phyloP scores from a whole-genome alignment of 179 eudicot species.

The Actinidia chinensis region DNA sequence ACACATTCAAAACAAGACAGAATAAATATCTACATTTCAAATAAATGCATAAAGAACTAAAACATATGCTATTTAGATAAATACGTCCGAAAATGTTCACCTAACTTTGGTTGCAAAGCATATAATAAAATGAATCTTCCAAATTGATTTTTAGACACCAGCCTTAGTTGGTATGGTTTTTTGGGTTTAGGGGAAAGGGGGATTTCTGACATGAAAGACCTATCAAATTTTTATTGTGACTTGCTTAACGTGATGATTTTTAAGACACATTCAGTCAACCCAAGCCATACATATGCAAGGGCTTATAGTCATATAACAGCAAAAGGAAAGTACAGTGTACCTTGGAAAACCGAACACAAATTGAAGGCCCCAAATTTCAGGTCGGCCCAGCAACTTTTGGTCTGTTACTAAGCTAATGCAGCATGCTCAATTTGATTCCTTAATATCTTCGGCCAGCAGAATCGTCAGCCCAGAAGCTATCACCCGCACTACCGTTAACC shows the following conservation, averaged over 20 bases:
- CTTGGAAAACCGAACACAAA: slow-evolving; percentile 85
- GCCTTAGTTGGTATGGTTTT: too few relatives aligned
- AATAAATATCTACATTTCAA: too few relatives aligned
- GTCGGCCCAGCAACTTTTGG: slow-evolving; percentile 80
- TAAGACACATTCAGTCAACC: not conserved
- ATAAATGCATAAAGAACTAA: too few relatives aligned
- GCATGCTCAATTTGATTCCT: slow-evolving; percentile 61
- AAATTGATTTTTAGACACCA: too few relatives aligned
- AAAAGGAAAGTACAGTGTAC: slow-evolving; percentile 72
- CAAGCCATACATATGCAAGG: not conserved
- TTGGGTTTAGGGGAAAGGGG: too few relatives aligned
- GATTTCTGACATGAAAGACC: too few relatives aligned
- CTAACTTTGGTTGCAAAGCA: too few relatives aligned
- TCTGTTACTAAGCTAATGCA: slow-evolving; percentile 88
- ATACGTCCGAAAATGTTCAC: too few relatives aligned
- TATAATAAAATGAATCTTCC: too few relatives aligned
- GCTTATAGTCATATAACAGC: not conserved
- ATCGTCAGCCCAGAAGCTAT: slow-evolving; percentile 95
- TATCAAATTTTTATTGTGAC: too few relatives aligned
- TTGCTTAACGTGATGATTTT: not conserved
- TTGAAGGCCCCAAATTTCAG: slow-evolving; percentile 52
- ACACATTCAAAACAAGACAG: too few relatives aligned
- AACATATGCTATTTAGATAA: too few relatives aligned
- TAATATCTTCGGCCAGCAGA: slow-evolving; percentile 96
- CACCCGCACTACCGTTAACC: slow-evolving; percentile 47